These are phyloP conservation scores for Zizania palustris DNA, from an alignment of 202 grass and related monocot species.

Conservation along the genomic window DNA sequence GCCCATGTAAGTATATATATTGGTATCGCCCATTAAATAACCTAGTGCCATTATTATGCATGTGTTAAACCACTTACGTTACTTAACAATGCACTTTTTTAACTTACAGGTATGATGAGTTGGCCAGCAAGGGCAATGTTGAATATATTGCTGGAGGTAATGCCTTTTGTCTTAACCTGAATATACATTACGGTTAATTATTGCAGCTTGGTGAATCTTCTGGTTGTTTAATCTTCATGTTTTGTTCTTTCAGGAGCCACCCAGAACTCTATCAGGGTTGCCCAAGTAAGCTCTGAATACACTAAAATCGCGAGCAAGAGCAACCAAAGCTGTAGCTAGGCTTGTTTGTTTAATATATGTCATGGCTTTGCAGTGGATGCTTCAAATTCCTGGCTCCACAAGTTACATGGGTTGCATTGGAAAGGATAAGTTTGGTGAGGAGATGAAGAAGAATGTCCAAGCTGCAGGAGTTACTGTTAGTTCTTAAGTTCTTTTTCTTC, in stretches of 20 bases:
- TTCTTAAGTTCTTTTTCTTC: constrained; percentile 22
- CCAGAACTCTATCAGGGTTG: constrained; percentile 97
- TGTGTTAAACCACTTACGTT: background rate
- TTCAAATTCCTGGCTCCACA: constrained; percentile 87
- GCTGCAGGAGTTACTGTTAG: constrained; percentile 84
- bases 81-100: background rate
- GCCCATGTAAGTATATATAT: constrained; percentile 67
- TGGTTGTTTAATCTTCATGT: constrained; percentile 16
- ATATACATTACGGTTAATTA: background rate
- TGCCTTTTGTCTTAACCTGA: constrained; percentile 25
- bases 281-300: constrained; percentile 72
- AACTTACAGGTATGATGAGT: constrained; percentile 79
- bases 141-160: constrained; percentile 97
- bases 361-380: constrained; percentile 82
- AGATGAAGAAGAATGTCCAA: constrained; percentile 84
- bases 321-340: constrained; percentile 3
- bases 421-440: constrained; percentile 97
- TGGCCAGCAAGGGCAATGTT: constrained; percentile 81
- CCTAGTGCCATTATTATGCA: background rate
- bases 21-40: background rate
- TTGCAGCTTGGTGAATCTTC: constrained; percentile 2
- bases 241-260: constrained; percentile 74
- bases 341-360: constrained; percentile 37
- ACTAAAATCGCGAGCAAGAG: background rate
- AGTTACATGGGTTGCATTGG: constrained; percentile 98